phyloP scores from a whole-genome alignment of 2,329 filamentous ascomycete species.

The Fusarium ambrosium region DNA sequence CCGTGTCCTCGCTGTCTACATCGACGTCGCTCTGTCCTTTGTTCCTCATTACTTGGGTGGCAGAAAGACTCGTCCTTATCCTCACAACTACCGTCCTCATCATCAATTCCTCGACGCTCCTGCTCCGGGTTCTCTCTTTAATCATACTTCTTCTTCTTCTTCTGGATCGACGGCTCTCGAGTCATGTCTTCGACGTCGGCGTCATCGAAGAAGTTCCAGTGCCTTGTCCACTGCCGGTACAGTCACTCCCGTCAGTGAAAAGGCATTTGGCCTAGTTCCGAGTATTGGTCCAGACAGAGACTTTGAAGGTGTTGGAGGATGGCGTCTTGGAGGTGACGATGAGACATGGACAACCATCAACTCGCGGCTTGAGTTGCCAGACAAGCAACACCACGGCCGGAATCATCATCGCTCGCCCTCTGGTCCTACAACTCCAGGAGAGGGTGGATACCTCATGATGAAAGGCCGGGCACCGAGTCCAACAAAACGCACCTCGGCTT shows the following conservation, averaged over 20 bases:
- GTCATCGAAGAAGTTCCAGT: constrained; percentile 54
- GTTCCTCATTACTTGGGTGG: constrained; percentile 67
- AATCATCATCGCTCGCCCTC: constrained; percentile 61
- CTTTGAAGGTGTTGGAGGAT: constrained; percentile 72
- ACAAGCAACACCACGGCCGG: constrained; percentile 53
- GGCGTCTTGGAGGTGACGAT: constrained; percentile 63
- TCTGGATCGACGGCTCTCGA: constrained; percentile 37
- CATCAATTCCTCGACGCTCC: constrained; percentile 24
- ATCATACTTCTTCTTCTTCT: constrained; percentile 22
- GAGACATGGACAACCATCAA: constrained; percentile 67
- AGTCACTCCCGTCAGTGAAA: constrained; percentile 53
- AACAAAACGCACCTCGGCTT: constrained; percentile 38
- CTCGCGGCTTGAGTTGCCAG: constrained; percentile 64
- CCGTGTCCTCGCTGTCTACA: constrained; percentile 72
- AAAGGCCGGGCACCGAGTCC: constrained; percentile 55
- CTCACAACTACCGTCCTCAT: constrained; percentile 33
- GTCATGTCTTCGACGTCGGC: constrained; percentile 42
- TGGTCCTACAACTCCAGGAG: constrained; percentile 56
- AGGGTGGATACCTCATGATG: constrained; percentile 61
- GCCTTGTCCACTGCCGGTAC: constrained; percentile 51
- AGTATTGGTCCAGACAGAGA: constrained; percentile 67
- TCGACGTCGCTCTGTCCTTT: constrained; percentile 72
- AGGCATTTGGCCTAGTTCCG: constrained; percentile 58
- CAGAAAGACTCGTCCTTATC: constrained; percentile 50
- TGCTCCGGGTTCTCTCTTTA: constrained; percentile 17